Percentiles rank a stretch among this genome's conserved stretches.
Evolutionary conservation across 345 rosid species (phyloP).

Genomic region (Hevea brasiliensis): DNA sequence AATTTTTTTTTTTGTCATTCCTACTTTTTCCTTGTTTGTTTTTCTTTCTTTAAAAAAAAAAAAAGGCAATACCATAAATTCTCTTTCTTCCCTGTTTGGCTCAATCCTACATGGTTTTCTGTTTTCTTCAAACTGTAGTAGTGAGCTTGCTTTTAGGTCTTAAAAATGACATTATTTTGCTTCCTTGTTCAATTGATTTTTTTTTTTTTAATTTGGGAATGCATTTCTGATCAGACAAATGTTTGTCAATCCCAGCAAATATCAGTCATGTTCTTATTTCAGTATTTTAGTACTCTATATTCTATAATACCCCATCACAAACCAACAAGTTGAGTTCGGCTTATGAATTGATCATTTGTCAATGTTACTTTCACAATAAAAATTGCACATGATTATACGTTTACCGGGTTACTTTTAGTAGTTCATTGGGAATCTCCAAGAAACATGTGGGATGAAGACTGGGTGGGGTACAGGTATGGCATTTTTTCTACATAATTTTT

Average conservation of each 20-base stretch:
- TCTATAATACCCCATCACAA: no score
- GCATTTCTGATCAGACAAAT: not conserved
- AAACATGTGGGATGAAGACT: conserved; percentile 68
- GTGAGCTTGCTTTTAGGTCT: not conserved
- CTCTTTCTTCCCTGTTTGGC: not conserved
- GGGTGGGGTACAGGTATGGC: conserved; percentile 89
- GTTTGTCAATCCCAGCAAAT: not conserved
- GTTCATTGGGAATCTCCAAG: conserved; percentile 90
- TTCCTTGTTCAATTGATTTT: not conserved
- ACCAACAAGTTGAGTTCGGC: not conserved
- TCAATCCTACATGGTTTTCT: not conserved
- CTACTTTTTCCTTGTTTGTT: not conserved
- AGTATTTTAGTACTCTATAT: not conserved
- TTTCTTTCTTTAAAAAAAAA: not conserved
- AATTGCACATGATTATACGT: not conserved
- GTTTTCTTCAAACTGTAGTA: not conserved
- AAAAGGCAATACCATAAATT: no score
- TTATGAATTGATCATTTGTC: not conserved
- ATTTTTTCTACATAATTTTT: not conserved
- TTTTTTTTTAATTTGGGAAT: no score
- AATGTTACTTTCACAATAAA: not conserved
- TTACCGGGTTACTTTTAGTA: conserved; percentile 36
- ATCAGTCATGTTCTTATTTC: not conserved
- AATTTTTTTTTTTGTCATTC: not conserved
- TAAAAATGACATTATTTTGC: not conserved